Evolutionary conservation across 208 protist genomes (phyloP), one percentile per base, ranked within the genome.

Genomic region (Wallacemonas sp.): DNA sequence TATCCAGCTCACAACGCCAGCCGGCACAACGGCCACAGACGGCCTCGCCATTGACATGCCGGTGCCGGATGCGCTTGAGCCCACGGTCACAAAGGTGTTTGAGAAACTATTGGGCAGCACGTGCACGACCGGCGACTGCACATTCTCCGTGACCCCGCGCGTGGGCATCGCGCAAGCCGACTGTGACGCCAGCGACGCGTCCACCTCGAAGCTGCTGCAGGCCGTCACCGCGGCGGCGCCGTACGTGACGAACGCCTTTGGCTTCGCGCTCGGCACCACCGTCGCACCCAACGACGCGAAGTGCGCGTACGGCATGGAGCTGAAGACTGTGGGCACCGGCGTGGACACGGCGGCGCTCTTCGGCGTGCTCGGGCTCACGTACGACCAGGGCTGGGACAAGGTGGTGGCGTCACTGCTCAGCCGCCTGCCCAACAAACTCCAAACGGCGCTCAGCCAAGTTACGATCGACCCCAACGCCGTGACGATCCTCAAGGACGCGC

Each of bases 271-370:
- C n/a, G 12, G n/a, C 44, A 50, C 44, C 44, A 50, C 44, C 12
- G 8, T 25, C 44, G 44, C 44, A 50, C 44, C 44, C 12, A 50
- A 50, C 44, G 44, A 25, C 44, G 44, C 44, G 5, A 50, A 25
- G n/a, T 50, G 44, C 44, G 44, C 44, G 44, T 50, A 50, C 44
- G 44, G 44, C 44, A 50, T 50, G 44, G 44, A 25, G 12, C 11
- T 50, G 11, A 25, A 18, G n/a, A 50, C 44, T 16, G 44, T 50
- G 12, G 44, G 44, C 44, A 16, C 44, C n/a, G 44, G 44, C n/a
- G 44, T 50, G 44, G n/a, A 50, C 44, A 22, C n/a, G 44, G n/a
- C 12, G 44, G 44, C 10, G 44, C 10, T 50, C 11, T 50, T 50
- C 44, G 44, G n/a, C 44, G 22, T 50, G 11, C 44, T 50, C 44